These are phyloP conservation scores for Peronospora belbahrii DNA, from an alignment of 352 stramenopile species.

Conservation along the genomic window DNA sequence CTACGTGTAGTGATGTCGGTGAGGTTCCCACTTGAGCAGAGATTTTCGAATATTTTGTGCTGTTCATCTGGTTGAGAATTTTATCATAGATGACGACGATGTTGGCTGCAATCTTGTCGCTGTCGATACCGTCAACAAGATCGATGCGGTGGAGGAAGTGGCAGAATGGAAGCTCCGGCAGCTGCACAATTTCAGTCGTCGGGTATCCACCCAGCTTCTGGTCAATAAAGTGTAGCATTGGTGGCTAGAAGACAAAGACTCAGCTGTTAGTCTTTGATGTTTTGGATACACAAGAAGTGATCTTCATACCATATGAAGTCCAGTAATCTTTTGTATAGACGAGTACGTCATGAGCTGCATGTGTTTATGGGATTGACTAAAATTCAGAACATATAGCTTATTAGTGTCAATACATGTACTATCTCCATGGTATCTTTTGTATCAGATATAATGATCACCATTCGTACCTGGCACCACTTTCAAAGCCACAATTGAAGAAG, in stretches of 20 bases:
- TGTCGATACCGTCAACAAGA: constrained; percentile 27
- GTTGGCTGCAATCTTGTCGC: constrained; percentile 31
- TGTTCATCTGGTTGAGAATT: constrained; percentile 42
- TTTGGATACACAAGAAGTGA: neutral
- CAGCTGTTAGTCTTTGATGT: neutral
- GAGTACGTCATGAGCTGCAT: constrained; percentile 83
- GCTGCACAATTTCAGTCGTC: constrained; percentile 35
- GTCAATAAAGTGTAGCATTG: constrained; percentile 67
- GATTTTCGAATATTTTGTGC: constrained; percentile 19
- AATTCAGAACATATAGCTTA: constrained; percentile 3
- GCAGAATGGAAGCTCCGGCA: constrained; percentile 59
- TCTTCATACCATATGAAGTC: constrained; percentile 41
- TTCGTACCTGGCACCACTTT: constrained; percentile 61
- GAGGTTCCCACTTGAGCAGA: neutral
- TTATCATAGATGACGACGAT: constrained; percentile 40
- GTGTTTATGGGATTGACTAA: constrained; percentile 80
- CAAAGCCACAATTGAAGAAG: constrained; percentile 83
- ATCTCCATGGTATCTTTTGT: neutral
- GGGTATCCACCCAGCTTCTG: constrained; percentile 33
- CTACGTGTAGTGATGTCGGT: constrained; percentile 22
- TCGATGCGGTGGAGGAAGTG: constrained; percentile 67
- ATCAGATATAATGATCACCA: neutral
- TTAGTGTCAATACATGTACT: constrained; percentile 1
- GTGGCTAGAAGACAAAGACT: constrained; percentile 31
- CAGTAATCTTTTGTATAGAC: constrained; percentile 55